Conservation (phyloP, 2,329 filamentous ascomycete species). For the Trichophyton schoenleinii region DNA sequence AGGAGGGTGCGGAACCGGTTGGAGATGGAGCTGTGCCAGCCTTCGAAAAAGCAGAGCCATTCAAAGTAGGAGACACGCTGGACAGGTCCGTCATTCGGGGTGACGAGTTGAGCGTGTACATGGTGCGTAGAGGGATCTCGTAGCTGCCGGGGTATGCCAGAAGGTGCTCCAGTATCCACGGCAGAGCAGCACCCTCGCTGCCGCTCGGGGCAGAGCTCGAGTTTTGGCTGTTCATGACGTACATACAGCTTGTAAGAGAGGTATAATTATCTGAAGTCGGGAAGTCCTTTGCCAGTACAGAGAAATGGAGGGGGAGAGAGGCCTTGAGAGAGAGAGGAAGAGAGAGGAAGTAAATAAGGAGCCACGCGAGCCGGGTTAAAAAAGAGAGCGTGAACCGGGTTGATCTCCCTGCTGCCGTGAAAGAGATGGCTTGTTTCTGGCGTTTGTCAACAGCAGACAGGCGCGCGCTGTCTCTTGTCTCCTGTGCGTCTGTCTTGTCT, state of each 20-base stretch:
- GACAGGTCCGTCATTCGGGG: conserved; percentile 30
- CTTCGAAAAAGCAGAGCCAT: conserved; percentile 21
- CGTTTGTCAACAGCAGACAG: background rate
- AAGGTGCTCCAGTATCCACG: conserved; percentile 48
- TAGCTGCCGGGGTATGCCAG: conserved; percentile 50
- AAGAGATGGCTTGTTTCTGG: background rate
- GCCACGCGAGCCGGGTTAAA: background rate
- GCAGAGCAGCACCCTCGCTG: conserved; percentile 31
- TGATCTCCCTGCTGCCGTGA: background rate
- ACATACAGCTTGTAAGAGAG: background rate
- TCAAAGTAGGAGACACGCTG: conserved; percentile 15
- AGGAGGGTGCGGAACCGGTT: conserved; percentile 7
- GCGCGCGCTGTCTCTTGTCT: background rate
- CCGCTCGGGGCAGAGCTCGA: background rate
- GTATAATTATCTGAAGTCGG: background rate
- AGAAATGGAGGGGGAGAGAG: background rate
- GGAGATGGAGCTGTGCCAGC: conserved; percentile 23
- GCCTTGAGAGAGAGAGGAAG: background rate
- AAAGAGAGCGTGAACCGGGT: background rate
- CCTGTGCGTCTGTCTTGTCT: too few relatives aligned
- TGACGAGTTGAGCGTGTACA: conserved; percentile 54
- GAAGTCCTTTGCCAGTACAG: background rate
- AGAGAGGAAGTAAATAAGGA: background rate
- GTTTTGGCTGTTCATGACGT: conserved; percentile 2
- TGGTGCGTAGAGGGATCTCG: conserved; percentile 54